Conservation (phyloP, 495 filamentous ascomycete species). For the Letharia columbiana region DNA sequence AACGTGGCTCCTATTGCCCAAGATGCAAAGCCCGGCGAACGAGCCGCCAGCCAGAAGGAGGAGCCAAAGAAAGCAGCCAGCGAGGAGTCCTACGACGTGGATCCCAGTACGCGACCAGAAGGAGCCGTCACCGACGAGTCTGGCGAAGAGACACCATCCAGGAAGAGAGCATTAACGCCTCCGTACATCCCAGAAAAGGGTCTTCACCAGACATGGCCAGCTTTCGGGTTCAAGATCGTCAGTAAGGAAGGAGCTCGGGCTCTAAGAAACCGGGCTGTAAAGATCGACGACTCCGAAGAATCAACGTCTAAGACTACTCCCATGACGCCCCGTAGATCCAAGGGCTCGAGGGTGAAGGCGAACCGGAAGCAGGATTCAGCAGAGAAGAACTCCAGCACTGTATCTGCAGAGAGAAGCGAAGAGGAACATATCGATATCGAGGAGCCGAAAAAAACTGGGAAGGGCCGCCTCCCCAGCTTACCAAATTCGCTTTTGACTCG, state of each 20-base stretch:
- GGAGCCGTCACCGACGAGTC: neutral
- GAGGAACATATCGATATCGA: neutral
- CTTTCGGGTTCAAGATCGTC: neutral
- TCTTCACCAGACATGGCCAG: neutral
- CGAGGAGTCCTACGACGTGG: neutral
- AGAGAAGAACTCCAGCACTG: neutral
- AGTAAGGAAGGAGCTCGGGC: neutral
- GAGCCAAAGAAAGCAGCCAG: neutral
- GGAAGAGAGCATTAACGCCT: neutral
- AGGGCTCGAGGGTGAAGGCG: neutral
- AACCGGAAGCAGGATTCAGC: neutral
- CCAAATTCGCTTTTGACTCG: neutral
- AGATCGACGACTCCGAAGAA: neutral
- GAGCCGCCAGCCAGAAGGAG: neutral
- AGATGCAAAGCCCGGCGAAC: neutral
- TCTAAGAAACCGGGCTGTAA: neutral
- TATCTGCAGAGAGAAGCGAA: neutral
- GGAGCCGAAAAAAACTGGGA: neutral
- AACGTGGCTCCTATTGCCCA: neutral
- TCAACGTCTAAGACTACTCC: neutral
- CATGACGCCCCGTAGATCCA: neutral
- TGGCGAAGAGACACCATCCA: neutral
- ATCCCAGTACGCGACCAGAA: neutral
- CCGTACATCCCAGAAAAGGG: neutral
- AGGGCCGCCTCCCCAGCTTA: neutral